phyloP scores from a whole-genome alignment of 1,139 yeast species.

The Pichia sp. region DNA sequence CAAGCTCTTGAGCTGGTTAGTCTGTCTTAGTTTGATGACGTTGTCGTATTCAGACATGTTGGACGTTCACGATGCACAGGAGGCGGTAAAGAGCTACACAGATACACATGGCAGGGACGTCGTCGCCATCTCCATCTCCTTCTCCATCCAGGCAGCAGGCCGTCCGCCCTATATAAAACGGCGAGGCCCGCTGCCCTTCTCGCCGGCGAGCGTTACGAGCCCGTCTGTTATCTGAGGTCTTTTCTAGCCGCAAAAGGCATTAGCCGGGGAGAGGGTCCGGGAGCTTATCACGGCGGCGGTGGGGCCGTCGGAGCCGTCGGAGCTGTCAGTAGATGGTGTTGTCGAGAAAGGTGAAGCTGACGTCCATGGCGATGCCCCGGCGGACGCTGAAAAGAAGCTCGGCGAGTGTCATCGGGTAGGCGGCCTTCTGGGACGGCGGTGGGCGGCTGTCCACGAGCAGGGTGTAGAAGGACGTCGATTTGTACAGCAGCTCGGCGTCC shows the following conservation, averaged over 20 bases:
- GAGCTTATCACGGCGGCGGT: background rate
- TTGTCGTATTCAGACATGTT: slow-evolving; percentile 34
- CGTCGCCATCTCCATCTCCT: background rate
- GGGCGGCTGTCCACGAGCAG: background rate
- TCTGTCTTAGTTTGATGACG: slow-evolving; percentile 74
- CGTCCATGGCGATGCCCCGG: slow-evolving; percentile 13
- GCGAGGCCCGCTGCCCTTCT: background rate
- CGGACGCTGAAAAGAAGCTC: slow-evolving; percentile 2
- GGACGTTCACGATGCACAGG: background rate
- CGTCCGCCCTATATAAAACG: background rate
- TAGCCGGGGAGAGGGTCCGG: background rate
- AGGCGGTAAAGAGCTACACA: too few species aligned
- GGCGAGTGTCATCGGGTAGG: background rate
- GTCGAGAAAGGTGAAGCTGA: slow-evolving; percentile 12
- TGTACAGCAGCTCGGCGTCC: slow-evolving; percentile 10
- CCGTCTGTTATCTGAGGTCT: background rate
- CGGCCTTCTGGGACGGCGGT: background rate
- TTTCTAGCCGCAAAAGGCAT: background rate
- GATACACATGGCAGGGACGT: background rate
- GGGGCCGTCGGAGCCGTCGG: too few species aligned
- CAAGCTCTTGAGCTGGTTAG: slow-evolving; percentile 82
- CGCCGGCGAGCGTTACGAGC: background rate
- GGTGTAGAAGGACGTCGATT: slow-evolving; percentile 20
- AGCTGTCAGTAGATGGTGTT: slow-evolving; percentile 4
- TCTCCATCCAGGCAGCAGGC: background rate